Conservation (phyloP, 2,329 filamentous ascomycete species). For the Cercospora sojina region DNA sequence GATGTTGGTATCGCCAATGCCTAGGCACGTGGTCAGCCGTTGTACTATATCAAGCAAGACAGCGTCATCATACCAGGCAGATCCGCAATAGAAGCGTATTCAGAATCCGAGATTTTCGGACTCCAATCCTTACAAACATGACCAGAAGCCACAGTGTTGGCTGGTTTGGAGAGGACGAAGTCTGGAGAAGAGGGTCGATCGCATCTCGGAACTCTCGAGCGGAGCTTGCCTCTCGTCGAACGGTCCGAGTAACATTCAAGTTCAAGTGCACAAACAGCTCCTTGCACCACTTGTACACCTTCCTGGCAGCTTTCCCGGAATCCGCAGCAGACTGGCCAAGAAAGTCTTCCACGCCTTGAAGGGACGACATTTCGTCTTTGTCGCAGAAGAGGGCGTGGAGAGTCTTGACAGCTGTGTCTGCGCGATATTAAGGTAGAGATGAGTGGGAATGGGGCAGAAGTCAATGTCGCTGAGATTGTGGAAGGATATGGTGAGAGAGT, state of each 20-base stretch:
- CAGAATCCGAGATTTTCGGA: constrained; percentile 11
- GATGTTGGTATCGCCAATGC: constrained; percentile 18
- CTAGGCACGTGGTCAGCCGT: constrained; percentile 4
- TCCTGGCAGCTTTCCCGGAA: background rate
- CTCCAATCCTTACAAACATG: constrained; percentile 11
- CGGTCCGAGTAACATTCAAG: background rate
- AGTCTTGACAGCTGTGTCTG: constrained; percentile 17
- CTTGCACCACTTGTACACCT: background rate
- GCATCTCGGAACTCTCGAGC: background rate
- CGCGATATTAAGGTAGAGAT: background rate
- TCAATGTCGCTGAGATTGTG: background rate
- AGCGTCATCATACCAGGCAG: constrained; percentile 20
- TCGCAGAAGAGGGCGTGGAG: constrained; percentile 26
- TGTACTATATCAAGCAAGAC: no score
- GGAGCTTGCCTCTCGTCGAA: background rate
- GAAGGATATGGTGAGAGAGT: background rate
- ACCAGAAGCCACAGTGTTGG: constrained; percentile 24
- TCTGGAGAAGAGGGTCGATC: constrained; percentile 9
- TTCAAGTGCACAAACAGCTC: background rate
- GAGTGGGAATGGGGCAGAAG: background rate
- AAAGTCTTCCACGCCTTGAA: background rate
- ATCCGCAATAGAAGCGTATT: constrained; percentile 16
- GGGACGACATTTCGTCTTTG: background rate
- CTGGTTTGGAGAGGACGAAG: background rate
- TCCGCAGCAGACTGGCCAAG: background rate